Base-by-base conservation (phyloP, 148 eudicot species). In the Vaccinium darrowii region DNA sequence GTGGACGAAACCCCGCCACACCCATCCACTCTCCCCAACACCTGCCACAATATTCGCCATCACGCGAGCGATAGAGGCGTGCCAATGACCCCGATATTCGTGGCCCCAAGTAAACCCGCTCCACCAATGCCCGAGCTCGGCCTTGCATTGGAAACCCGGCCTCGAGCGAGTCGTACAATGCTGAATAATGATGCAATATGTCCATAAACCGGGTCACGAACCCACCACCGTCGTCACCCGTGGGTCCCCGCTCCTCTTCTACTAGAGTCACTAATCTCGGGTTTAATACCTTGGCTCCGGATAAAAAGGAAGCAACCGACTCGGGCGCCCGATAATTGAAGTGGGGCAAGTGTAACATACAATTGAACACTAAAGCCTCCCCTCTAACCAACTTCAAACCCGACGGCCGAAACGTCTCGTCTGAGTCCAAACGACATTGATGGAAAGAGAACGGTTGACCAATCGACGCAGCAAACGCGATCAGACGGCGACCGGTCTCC, bases 71-170 rank as follows among this genome's bases (percentile, higher is more conserved):
- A 77, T 91, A 91, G 5, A 91, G 86, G 8, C 88, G 87, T 54
- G 84, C 90, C 67, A 91, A 62, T 18, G 91, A 91, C n/a, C 87
- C 85, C 21, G 81, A 5, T 56, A 91, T 91, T 19, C 88, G 79
- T 0, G 91, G 91, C 6, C 91, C 91, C 50, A 91, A 27, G 73
- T 88, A 91, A 5, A 91, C 90, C 76, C 88, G 82, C 43, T 91
- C 93, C 49, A 91, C 93, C 67, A 91, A 80, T 8, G 89, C 93
- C 30, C 91, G 86, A 23, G 93, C 91, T 47, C 88, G 87, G 1
- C 89, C 84, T 58, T 91, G 93, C 91, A 91, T 83, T 0, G 93
- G 91, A 16, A 91, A 91, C 8, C 93, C 93, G 14, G 90, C 89
- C 84, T 91, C 93, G 0, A 91, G 80, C 19, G 93, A 89, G 60